Conservation (phyloP, 2,329 filamentous ascomycete genomes). For the Fusarium sp. region DNA sequence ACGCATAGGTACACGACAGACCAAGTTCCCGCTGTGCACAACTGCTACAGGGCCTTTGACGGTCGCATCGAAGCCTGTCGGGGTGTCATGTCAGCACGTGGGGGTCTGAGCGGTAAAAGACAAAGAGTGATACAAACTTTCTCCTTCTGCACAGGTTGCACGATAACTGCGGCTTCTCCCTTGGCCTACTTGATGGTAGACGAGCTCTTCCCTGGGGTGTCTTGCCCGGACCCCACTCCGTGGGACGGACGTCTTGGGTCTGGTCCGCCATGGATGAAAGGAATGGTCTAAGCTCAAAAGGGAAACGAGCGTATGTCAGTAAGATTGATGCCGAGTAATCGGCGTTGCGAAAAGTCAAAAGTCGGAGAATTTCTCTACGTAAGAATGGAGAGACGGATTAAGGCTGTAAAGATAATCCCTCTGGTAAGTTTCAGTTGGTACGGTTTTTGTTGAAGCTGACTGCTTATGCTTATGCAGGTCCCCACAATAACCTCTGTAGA, state of each 20-base stretch:
- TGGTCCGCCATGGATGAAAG: constrained; percentile 3
- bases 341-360: background rate
- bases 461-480: background rate
- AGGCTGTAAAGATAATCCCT: background rate
- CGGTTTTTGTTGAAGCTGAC: background rate
- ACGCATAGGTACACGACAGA: constrained; percentile 7
- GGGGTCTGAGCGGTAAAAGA: background rate
- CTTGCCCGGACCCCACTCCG: constrained; percentile 17
- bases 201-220: constrained; percentile 13
- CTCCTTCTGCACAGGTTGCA: constrained; percentile 22
- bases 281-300: background rate
- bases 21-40: constrained; percentile 16
- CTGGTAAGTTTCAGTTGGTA: background rate
- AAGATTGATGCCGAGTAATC: background rate
- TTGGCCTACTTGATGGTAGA: constrained; percentile 8
- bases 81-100: background rate
- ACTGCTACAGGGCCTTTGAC: constrained; percentile 19
- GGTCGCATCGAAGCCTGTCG: constrained; percentile 21
- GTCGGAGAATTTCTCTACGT: background rate
- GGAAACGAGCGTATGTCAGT: background rate
- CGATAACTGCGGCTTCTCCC: constrained; percentile 20
- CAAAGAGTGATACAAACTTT: constrained; percentile 6
- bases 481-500: background rate
- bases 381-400: background rate
- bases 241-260: background rate